Evolutionary conservation across 169 alveolate genomes (phyloP), one percentile per base, ranked within the genome.

Genomic region (Plasmodium fragile): DNA sequence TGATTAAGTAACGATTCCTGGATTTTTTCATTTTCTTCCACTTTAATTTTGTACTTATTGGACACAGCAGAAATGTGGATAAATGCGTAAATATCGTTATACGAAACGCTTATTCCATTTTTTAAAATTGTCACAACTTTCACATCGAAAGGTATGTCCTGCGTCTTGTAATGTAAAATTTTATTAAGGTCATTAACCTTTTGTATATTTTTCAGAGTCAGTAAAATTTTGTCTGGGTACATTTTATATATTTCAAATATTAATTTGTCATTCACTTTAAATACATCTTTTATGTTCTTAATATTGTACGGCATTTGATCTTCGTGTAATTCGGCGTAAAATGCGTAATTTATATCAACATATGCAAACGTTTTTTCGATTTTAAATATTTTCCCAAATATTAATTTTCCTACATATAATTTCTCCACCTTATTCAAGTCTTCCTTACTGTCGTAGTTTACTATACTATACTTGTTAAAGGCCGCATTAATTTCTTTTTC

Each of bases 221-320:
- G 81, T 43, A 69, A 59, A 28, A 91, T 91, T 81, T 34, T 79
- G 36, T 81, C 72, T n/a, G 91, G 82, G 82, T 91, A 91, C 81
- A 91, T 81, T 91, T 91, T 91, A 81, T 81, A 91, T 34, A 91
- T 91, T 81, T 91, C 94, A 71, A 91, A 91, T 43, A 91, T 80
- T 39, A 91, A 81, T 45, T 81, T 91, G 82, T 91, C 94, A 80
- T 91, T 91, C 41, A 70, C 80, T 69, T 91, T 73, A 43, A 91
- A 91, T n/a, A 91, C 94, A 49, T 71, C 39, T 69, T 53, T 80
- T 16, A 91, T 91, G 5, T 91, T 81, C 2, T 32, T 49, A 43
- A 91, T 80, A 77, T 91, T 91, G 28, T 91, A 91, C 36, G 94
- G 94, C 92, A 91, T 80, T 71, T 91, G 94, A 81, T 81, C 92